Evolutionary conservation across 176 grass and related monocot genomes (phyloP).

Genomic region (Lolium rigidum): DNA sequence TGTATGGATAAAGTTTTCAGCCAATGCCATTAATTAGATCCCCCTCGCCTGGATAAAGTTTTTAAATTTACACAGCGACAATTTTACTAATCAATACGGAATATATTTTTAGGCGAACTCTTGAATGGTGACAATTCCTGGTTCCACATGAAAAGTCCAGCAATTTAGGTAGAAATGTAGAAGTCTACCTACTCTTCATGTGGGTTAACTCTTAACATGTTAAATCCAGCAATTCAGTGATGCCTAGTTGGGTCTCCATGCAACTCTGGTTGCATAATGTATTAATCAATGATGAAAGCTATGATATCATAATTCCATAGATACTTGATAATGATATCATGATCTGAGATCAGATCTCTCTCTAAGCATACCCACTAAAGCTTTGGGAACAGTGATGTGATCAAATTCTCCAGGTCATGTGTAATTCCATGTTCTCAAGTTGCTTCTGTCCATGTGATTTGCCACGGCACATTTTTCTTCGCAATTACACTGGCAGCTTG

Average conservation of each 20-base stretch:
- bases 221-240: not conserved
- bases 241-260: not conserved
- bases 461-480: not conserved
- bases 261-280: not conserved
- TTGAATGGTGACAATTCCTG: too few species aligned
- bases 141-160: not conserved
- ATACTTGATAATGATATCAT: not conserved
- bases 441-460: not conserved
- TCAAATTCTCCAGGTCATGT: not conserved
- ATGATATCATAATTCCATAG: not conserved
- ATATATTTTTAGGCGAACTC: too few species aligned
- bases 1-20: too few species aligned
- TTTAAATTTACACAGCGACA: not conserved
- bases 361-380: too few species aligned
- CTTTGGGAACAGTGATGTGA: not conserved
- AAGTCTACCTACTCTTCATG: not conserved
- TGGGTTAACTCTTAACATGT: not conserved
- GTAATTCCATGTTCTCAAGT: not conserved
- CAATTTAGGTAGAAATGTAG: not conserved
- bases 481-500: not conserved
- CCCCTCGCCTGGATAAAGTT: not conserved
- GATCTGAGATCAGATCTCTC: not conserved
- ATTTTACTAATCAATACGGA: too few species aligned
- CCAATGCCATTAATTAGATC: too few species aligned
- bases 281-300: not conserved